Conservation (phyloP, 495 filamentous ascomycete genomes). For the Mycothermus thermophilus region DNA sequence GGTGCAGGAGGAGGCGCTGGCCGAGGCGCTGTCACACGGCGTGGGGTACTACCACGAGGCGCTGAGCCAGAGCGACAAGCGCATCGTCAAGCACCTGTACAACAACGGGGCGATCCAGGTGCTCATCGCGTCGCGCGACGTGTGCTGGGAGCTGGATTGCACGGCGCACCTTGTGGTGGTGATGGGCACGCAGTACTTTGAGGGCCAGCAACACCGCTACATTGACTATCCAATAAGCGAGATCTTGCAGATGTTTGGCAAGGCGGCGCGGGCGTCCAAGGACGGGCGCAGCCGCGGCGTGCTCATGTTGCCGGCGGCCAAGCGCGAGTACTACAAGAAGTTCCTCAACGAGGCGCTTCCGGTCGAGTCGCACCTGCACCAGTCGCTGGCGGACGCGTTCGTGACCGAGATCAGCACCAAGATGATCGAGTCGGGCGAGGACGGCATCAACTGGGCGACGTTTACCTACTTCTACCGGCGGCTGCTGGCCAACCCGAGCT, state of each 20-base stretch:
- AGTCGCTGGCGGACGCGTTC: slow-evolving; percentile 87
- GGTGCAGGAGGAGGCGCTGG: slow-evolving; percentile 73
- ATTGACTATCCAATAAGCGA: slow-evolving; percentile 93
- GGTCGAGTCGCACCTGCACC: slow-evolving; percentile 85
- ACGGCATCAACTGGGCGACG: slow-evolving; percentile 95
- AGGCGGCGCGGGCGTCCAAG: slow-evolving; percentile 58
- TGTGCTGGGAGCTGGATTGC: slow-evolving; percentile 88
- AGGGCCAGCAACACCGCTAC: slow-evolving; percentile 93
- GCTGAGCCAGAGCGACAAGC: slow-evolving; percentile 73
- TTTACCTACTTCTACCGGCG: slow-evolving; percentile 98
- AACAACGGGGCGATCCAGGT: slow-evolving; percentile 86
- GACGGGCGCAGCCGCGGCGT: slow-evolving; percentile 81
- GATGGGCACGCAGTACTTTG: slow-evolving; percentile 98
- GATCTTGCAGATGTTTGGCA: slow-evolving; percentile 99
- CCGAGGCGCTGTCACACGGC: slow-evolving; percentile 84
- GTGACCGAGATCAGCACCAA: slow-evolving; percentile 92
- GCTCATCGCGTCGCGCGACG: slow-evolving; percentile 82
- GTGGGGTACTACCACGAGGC: slow-evolving; percentile 98
- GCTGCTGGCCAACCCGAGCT: slow-evolving; percentile 92
- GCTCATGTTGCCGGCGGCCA: slow-evolving; percentile 85
- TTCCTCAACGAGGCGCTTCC: slow-evolving; percentile 94
- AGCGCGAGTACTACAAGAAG: slow-evolving; percentile 96
- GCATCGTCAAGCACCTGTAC: slow-evolving; percentile 85
- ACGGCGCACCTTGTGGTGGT: slow-evolving; percentile 84
- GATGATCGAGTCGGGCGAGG: slow-evolving; percentile 86